Percentiles rank a stretch among this genome's conserved stretches.
These are phyloP conservation scores for Irpex rosettiformis DNA, from an alignment of 1,284 basidiomycete genomes.

Conservation along the genomic window DNA sequence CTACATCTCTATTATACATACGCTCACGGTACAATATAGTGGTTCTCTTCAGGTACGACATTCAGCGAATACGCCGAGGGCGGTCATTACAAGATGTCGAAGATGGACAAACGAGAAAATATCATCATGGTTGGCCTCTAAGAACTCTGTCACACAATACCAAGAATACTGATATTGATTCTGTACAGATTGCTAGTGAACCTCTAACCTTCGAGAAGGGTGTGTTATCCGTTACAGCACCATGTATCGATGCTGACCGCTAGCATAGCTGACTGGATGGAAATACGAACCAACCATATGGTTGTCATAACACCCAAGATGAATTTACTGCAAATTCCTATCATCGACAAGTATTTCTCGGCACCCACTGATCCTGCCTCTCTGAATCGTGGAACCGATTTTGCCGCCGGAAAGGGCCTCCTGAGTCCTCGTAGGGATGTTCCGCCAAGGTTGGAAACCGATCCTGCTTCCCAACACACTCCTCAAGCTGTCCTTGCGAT, in stretches of 20 bases:
- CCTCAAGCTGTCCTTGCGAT: conserved; percentile 13
- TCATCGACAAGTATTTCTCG: conserved; percentile 88
- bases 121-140: conserved; percentile 77
- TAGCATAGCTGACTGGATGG: conserved; percentile 85
- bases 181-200: conserved; percentile 75
- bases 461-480: background rate
- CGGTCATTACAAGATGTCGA: conserved; percentile 93
- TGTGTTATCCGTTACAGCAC: conserved; percentile 28
- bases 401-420: conserved; percentile 73
- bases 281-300: conserved; percentile 90
- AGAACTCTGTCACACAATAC: background rate
- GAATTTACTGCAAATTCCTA: conserved; percentile 94
- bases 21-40: conserved; percentile 40
- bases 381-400: conserved; percentile 58
- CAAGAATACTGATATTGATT: background rate
- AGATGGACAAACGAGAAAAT: conserved; percentile 92
- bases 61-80: conserved; percentile 91
- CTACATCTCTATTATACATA: background rate
- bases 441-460: conserved; percentile 7
- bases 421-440: conserved; percentile 43
- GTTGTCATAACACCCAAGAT: conserved; percentile 88
- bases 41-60: conserved; percentile 92
- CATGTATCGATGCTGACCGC: background rate
- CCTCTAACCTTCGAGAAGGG: conserved; percentile 94
- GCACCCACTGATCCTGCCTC: conserved; percentile 72